Base-by-base conservation (phyloP, 257 asterid species). In the Solanum gracilifrons region DNA sequence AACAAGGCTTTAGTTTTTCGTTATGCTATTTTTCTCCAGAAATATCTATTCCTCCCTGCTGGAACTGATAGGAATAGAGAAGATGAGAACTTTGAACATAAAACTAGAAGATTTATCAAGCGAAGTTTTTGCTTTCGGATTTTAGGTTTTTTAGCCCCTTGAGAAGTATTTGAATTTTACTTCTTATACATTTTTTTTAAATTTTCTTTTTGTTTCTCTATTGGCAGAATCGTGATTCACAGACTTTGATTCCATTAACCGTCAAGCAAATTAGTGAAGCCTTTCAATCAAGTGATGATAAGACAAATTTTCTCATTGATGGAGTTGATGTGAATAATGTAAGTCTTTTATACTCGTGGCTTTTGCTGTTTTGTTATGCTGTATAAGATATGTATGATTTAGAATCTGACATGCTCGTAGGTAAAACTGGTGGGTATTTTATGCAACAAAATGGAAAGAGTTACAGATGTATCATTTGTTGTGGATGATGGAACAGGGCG, bases 401-500 rank as follows among this genome's bases (percentile, higher is more conserved):
- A 82, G 69, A 82, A 82, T 82, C 9, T 77, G n/a, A 31, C 88
- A 55, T 82, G 39, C 73, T 60, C 73, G 35, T 86, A 97, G 99
- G 98, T 97, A 84, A 94, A 92, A 88, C 82, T 97, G 92, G 92
- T 95, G 91, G 99, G 99, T 16, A 88, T 93, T 88, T 12, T 95
- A 83, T 75, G 23, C 69, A 93, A 92, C 80, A 97, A 93, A 91
- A 46, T 89, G n/a, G 98, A 93, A 76, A 91, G 92, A 88, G 88
- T 92, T 71, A 95, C 98, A 86, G 98, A 94, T 84, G 90, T 95
- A 89, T 87, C 95, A 23, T 95, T 97, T 73, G 90, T 90, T 79
- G 90, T 97, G 74, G 98, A 97, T 91, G 99, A 97, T 92, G 98
- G 98, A 84, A 95, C 98, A 58, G 98, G 99, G 25, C 93, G 98